phyloP scores from a whole-genome alignment of 2,329 filamentous ascomycete species.

The Ophiostoma perfectum region DNA sequence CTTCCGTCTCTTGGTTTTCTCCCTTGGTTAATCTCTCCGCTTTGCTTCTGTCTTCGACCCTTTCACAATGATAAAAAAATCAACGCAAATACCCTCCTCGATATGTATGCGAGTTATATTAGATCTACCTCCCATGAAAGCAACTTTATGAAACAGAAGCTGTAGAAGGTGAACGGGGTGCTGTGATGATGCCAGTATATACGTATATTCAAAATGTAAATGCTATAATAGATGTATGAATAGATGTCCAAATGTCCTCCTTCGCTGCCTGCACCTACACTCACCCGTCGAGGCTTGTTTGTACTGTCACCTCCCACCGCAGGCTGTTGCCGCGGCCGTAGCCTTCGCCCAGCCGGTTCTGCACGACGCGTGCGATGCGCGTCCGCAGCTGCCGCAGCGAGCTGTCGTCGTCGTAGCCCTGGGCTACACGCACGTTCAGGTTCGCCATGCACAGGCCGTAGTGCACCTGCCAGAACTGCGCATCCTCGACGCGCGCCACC shows the following conservation, averaged over 20 bases:
- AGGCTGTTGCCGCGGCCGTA: conserved; percentile 74
- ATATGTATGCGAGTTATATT: conserved; percentile 10
- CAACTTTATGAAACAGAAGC: background rate
- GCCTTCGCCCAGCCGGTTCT: conserved; percentile 79
- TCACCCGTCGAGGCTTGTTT: conserved; percentile 51
- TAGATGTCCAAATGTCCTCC: background rate
- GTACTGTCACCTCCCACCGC: conserved; percentile 89
- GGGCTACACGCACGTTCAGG: conserved; percentile 67
- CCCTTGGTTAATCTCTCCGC: conserved; percentile 11
- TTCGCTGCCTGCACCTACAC: background rate
- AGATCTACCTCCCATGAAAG: conserved; percentile 13
- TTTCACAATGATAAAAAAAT: conserved; percentile 4
- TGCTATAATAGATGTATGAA: background rate
- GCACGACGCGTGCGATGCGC: conserved; percentile 70
- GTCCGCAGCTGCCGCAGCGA: conserved; percentile 67
- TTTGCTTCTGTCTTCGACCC: background rate
- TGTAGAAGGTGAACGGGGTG: no score
- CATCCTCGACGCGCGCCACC: conserved; percentile 76
- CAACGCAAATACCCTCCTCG: conserved; percentile 11
- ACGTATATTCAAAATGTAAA: background rate
- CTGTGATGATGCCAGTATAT: background rate
- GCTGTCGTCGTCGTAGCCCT: conserved; percentile 65
- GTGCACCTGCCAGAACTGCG: conserved; percentile 97
- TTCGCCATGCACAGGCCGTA: conserved; percentile 96
- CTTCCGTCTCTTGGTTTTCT: background rate